phyloP scores from a whole-genome alignment of 1,139 yeast genomes.

The Torulaspora pretoriensis region DNA sequence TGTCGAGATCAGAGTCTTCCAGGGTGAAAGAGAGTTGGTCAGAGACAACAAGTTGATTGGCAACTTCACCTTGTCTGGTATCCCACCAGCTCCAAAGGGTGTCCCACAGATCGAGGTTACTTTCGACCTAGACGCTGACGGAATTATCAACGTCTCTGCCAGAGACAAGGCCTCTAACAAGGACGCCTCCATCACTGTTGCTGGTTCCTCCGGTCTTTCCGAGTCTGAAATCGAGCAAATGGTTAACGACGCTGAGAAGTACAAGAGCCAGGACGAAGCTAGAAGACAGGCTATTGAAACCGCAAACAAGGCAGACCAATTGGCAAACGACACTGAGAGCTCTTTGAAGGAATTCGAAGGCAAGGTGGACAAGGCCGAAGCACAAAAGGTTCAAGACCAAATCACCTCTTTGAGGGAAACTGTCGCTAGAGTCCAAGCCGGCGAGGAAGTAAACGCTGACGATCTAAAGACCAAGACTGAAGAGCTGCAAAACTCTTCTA shows the following conservation, averaged over 20 bases:
- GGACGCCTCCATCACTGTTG: conserved; percentile 98
- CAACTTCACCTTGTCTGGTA: conserved; percentile 92
- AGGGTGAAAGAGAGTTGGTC: conserved; percentile 99
- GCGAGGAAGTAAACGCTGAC: conserved; percentile 73
- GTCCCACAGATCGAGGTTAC: conserved; percentile 98
- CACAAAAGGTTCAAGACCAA: conserved; percentile 66
- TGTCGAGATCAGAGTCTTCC: conserved; percentile 98
- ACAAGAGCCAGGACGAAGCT: conserved; percentile 93
- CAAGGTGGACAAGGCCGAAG: conserved; percentile 82
- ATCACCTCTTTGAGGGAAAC: conserved; percentile 80
- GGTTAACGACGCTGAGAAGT: conserved; percentile 98
- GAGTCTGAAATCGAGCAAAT: conserved; percentile 96
- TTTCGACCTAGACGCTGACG: conserved; percentile 97
- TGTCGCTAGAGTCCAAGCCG: conserved; percentile 90
- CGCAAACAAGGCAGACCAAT: conserved; percentile 96
- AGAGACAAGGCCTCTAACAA: conserved; percentile 97
- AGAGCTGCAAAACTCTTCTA: conserved; percentile 86
- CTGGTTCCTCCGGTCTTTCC: conserved; percentile 96
- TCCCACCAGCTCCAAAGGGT: conserved; percentile 99
- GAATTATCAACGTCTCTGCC: conserved; percentile 97
- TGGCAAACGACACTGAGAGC: conserved; percentile 93
- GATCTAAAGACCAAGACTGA: conserved; percentile 91
- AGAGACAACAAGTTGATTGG: conserved; percentile 98
- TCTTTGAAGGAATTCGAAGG: conserved; percentile 93
- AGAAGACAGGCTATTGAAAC: conserved; percentile 90